Evolutionary conservation across 2,329 filamentous ascomycete species (phyloP), one percentile per base, ranked within the genome.

Genomic region (Aphanoascus verrucosus): DNA sequence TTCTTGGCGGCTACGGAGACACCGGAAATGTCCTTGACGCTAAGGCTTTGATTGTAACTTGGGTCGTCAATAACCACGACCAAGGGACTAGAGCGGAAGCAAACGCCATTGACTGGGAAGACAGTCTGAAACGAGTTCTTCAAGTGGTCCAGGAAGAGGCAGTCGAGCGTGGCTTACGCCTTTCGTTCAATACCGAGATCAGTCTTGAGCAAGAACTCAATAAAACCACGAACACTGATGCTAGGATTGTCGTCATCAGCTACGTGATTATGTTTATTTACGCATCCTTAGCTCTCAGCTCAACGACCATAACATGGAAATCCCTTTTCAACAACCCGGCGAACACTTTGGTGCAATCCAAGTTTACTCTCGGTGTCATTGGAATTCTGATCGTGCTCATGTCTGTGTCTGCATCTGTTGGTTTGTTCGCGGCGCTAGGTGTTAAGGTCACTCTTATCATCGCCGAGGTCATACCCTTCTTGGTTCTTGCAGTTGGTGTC

Each of bases 221-320:
- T 74, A 95, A 97, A 72, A 94, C 89, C 37, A 96, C 89, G 48
- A 98, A 98, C 69, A 97, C 93, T 0, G 93, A 98, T 68, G 94
- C 91, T 43, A 96, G 91, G 68, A 98, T 98, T 63, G 83, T 98
- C 20, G 82, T 91, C 52, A 85, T 98, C 70, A 97, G 91, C 76
- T 98, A 98, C 71, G 78, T 97, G 58, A 88, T 96, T 73, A 98
- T 98, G 93, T 98, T 98, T 70, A 72, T 98, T 57, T 98, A 98
- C 65, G 93, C 90, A 3, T 97, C 91, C 5, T 72, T 98, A 51
- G 90, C 93, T 0, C 77, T 98, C 0, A 93, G 93, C 0, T 95
- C 90, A 1, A 93, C 87, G 0, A 89, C 86, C 5, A 75, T 94
- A 54, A 87, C 84, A 0, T 73, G 90, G 55, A 81, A 79, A 60